Percentiles rank a stretch among this genome's conserved stretches.
These are phyloP conservation scores for Phytomonas francai DNA, from an alignment of 208 protist species.

Conservation along the genomic window DNA sequence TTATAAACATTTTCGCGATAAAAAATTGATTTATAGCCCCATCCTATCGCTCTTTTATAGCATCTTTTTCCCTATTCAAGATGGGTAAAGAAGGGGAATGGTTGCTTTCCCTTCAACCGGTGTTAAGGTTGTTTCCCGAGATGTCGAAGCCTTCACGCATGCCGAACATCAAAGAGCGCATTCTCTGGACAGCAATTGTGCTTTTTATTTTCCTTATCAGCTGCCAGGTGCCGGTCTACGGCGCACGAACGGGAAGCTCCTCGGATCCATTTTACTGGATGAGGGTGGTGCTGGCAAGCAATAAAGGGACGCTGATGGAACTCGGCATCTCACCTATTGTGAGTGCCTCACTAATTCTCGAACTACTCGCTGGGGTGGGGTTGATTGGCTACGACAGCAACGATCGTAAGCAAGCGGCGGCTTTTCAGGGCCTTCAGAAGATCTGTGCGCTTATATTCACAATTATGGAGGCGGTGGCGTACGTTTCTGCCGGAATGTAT, in stretches of 20 bases:
- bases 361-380: conserved; percentile 94
- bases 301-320: conserved; percentile 99
- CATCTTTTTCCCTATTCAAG: background rate
- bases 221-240: conserved; percentile 99
- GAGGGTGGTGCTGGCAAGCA: conserved; percentile 98
- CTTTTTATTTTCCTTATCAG: conserved; percentile 99
- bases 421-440: conserved; percentile 98
- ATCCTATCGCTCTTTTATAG: too few relatives aligned
- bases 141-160: conserved; percentile 84
- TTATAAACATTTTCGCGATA: conserved; percentile 1
- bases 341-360: conserved; percentile 97
- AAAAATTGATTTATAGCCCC: background rate
- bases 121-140: conserved; percentile 94
- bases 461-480: conserved; percentile 95
- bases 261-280: conserved; percentile 99
- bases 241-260: conserved; percentile 90
- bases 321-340: conserved; percentile 97
- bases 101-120: conserved; percentile 91
- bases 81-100: conserved; percentile 29
- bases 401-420: conserved; percentile 92
- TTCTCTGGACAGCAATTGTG: conserved; percentile 97
- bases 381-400: conserved; percentile 95
- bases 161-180: conserved; percentile 93
- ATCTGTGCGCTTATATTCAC: conserved; percentile 97
- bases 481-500: conserved; percentile 99